A percentile compares a stretch with the other conserved stretches of the same genome.
phyloP scores from a whole-genome alignment of 805 yeast species.

The Yarrowia phangngaensis region DNA sequence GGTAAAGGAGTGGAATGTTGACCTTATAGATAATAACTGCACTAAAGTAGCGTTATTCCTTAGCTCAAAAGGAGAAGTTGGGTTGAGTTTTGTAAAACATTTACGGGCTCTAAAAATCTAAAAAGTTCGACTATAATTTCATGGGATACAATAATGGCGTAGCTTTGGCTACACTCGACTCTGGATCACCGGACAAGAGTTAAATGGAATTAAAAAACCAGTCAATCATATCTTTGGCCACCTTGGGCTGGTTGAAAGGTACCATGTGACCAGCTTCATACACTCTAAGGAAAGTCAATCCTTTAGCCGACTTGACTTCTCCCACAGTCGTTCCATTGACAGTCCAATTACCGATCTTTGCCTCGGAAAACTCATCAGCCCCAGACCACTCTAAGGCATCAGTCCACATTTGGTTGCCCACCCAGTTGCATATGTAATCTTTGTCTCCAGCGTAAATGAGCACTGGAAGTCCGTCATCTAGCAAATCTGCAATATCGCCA shows the following conservation, averaged over 20 bases:
- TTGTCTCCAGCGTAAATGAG: slow-evolving; percentile 93
- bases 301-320: slow-evolving; percentile 65
- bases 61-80: too few species aligned
- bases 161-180: too few species aligned
- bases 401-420: slow-evolving; percentile 88
- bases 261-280: slow-evolving; percentile 96
- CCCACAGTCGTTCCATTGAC: slow-evolving; percentile 55
- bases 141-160: too few species aligned
- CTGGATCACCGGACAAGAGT: too few species aligned
- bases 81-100: too few species aligned
- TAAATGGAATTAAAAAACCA: too few species aligned
- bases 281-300: slow-evolving; percentile 76
- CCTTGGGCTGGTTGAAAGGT: slow-evolving; percentile 81
- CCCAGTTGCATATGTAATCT: slow-evolving; percentile 95
- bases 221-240: slow-evolving; percentile 74
- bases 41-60: too few species aligned
- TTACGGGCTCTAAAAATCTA: too few species aligned
- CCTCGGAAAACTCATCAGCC: slow-evolving; percentile 50
- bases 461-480: slow-evolving; percentile 73
- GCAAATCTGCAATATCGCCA: slow-evolving; percentile 58
- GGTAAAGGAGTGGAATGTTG: too few species aligned
- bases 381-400: slow-evolving; percentile 66
- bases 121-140: too few species aligned
- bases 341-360: slow-evolving; percentile 39
- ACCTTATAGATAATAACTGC: too few species aligned